Conservation (phyloP, 768 basidiomycete species). For the Tubosaeta brunneosetosa region DNA sequence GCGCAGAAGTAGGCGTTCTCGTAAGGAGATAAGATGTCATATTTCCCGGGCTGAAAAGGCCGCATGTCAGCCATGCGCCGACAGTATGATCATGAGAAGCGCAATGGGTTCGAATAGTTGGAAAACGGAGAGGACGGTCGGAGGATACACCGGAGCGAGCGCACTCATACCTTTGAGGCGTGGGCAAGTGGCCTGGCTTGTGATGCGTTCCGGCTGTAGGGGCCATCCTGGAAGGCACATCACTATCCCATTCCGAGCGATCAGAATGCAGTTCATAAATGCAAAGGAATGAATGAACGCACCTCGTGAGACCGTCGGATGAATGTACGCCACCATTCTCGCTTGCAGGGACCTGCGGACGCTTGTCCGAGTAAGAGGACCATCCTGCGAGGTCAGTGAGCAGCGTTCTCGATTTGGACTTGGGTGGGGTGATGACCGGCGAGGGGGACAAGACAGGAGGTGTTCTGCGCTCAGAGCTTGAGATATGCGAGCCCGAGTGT, state of each 20-base stretch:
- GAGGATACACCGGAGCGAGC: background rate
- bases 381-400: conserved; percentile 14
- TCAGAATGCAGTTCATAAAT: background rate
- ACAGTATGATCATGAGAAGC: no score
- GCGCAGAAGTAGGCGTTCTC: conserved; percentile 10
- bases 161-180: conserved; percentile 27
- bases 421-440: conserved; percentile 10
- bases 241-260: conserved; percentile 2
- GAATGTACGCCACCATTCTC: conserved; percentile 5
- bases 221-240: conserved; percentile 1
- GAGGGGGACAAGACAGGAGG: conserved; percentile 5
- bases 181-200: conserved; percentile 26
- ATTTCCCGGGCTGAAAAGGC: conserved; percentile 31
- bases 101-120: background rate
- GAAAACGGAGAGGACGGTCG: background rate
- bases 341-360: conserved; percentile 12
- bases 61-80: conserved; percentile 8
- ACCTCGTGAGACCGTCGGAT: conserved; percentile 12
- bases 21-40: conserved; percentile 27
- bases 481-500: conserved; percentile 2
- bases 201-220: conserved; percentile 6
- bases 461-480: conserved; percentile 1
- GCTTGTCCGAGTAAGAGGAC: conserved; percentile 14
- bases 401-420: conserved; percentile 3
- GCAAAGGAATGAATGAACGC: background rate